Conservation (phyloP, 768 basidiomycete species). For the Tubosaeta sp. region DNA sequence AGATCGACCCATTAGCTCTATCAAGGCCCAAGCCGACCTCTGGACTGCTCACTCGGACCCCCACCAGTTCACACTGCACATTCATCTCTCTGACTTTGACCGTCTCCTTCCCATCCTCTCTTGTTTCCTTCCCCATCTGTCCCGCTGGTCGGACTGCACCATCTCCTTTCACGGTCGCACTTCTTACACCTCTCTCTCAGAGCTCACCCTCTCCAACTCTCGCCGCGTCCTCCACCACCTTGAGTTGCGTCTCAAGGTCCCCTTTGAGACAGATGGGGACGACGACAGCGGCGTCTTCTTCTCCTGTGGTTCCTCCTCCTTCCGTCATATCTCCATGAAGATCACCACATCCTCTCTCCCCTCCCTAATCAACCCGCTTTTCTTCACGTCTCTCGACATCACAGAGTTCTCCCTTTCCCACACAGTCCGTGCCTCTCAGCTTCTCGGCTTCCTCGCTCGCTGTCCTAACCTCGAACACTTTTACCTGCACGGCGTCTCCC, state of each 20-base stretch:
- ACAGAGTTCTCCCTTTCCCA: constrained; percentile 41
- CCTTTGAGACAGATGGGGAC: constrained; percentile 18
- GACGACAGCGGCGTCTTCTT: constrained; percentile 27
- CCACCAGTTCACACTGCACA: constrained; percentile 51
- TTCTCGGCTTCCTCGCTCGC: constrained; percentile 57
- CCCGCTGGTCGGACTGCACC: constrained; percentile 54
- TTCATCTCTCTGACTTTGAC: constrained; percentile 46
- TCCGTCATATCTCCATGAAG: constrained; percentile 44
- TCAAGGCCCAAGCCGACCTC: constrained; percentile 45
- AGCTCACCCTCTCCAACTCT: constrained; percentile 17
- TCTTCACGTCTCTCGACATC: constrained; percentile 56
- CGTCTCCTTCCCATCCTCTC: constrained; percentile 60
- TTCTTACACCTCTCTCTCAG: constrained; percentile 26
- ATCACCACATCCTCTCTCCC: constrained; percentile 51
- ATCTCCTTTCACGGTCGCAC: constrained; percentile 36
- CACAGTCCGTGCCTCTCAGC: constrained; percentile 41
- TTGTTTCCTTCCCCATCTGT: constrained; percentile 51
- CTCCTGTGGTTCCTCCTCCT: constrained; percentile 31
- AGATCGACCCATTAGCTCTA: constrained; percentile 30
- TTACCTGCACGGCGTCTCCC: constrained; percentile 50
- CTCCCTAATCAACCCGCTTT: constrained; percentile 42
- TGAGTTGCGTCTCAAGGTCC: constrained; percentile 19
- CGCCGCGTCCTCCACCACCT: constrained; percentile 28
- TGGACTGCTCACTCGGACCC: constrained; percentile 54
- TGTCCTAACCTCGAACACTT: constrained; percentile 62